Base-by-base conservation (phyloP, 1,284 basidiomycete species). In the Naganishia albida region DNA sequence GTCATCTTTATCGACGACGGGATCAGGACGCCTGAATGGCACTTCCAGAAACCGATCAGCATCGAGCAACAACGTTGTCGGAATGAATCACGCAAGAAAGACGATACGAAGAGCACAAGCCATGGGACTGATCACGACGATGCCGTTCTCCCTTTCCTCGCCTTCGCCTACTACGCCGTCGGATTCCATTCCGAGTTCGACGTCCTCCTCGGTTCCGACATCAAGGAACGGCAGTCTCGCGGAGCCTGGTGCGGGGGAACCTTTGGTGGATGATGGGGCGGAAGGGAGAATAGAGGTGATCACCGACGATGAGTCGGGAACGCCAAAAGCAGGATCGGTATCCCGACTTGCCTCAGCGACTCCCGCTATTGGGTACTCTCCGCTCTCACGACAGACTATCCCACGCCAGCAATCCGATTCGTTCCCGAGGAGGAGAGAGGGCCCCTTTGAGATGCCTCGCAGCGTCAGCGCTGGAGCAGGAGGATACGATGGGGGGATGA, bases 51-150 rank as follows among this genome's bases (percentile, higher is more conserved):
- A 38, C 30, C 56, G 46, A 26, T 15, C 18, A 26, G 34, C 26
- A 15, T 30, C 54, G 15, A 8, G 20, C n/a, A 49, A 59, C 20
- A 28, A 34, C n/a, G 30, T 59, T n/a, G 56, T 18, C n/a, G 56
- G 48, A 44, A 59, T 59, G 56, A 44, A 38, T n/a, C 34, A 59
- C 23, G 56, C 44, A n/a, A 44, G 56, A 1, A 59, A 39, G n/a
- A 59, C 56, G 26, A n/a, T 59, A 2, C 48, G 56, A 59, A 48
- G 56, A 13, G 56, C 56, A 48, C 56, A 59, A n/a, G 56, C 56
- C 6, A 39, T 59, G 44, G 56, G 56, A 12, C 30, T 48, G 44
- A 49, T 59, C 28, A 59, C 30, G 56, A 49, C 56, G 18, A 49
- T 49, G 34, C 56, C 56, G 28, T 59, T 38, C 44, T 59, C 56